Percentiles rank a stretch among this genome's conserved stretches.
phyloP scores from a whole-genome alignment of 2,329 filamentous ascomycete species.

The Sporothrix globosa region DNA sequence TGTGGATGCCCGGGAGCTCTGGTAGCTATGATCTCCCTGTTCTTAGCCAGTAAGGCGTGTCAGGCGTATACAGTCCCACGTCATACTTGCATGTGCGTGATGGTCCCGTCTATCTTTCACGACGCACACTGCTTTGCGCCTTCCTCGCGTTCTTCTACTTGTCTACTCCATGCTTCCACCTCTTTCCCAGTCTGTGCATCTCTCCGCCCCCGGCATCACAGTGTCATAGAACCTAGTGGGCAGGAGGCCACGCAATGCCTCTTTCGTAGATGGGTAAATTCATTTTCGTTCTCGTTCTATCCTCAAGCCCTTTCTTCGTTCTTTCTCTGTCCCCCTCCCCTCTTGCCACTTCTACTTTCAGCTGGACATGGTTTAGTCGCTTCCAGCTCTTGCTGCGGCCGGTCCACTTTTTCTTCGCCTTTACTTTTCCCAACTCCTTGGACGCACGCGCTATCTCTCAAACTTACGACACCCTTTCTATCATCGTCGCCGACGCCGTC shows the following conservation, averaged over 20 bases:
- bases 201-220: neutral
- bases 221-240: neutral
- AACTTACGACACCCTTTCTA: neutral
- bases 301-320: neutral
- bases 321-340: neutral
- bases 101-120: neutral
- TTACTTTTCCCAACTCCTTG: neutral
- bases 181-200: neutral
- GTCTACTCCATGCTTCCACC: neutral
- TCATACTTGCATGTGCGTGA: neutral
- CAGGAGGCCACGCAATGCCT: slow-evolving; percentile 20
- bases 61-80: neutral
- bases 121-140: neutral
- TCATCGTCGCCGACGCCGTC: neutral
- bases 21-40: neutral
- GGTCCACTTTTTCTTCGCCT: slow-evolving; percentile 17
- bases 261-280: neutral
- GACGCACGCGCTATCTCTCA: neutral
- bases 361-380: slow-evolving; percentile 23
- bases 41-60: neutral
- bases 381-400: slow-evolving; percentile 2
- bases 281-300: neutral
- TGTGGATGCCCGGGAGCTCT: neutral
- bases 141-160: neutral
- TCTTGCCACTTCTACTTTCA: neutral